A percentile compares a stretch with the other conserved stretches of the same genome.
Evolutionary conservation across 2,329 filamentous ascomycete species (phyloP).

Genomic region (Aureobasidium sp.): DNA sequence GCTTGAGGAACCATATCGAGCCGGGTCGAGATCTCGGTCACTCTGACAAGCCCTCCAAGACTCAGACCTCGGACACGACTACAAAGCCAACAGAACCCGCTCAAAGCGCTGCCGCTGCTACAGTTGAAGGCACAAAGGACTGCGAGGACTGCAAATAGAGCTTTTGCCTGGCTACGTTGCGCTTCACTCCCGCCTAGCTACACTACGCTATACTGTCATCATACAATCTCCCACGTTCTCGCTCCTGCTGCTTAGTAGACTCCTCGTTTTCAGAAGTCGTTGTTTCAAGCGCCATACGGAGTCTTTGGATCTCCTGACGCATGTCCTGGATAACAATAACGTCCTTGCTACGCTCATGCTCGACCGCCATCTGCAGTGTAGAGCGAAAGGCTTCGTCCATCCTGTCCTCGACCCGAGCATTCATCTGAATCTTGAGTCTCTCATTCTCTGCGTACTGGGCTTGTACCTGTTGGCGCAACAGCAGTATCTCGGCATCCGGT

Average conservation of each 20-base stretch:
- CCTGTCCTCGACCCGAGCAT: not conserved
- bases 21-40: constrained; percentile 73
- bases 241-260: not conserved
- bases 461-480: constrained; percentile 17
- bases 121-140: not conserved
- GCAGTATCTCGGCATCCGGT: constrained; percentile 14
- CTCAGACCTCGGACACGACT: not conserved
- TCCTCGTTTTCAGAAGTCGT: not conserved
- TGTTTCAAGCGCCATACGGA: not conserved
- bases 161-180: not conserved
- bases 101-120: not conserved
- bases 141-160: constrained; percentile 12
- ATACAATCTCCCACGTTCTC: not conserved
- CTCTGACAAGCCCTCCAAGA: constrained; percentile 32
- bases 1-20: constrained; percentile 73
- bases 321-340: constrained; percentile 15
- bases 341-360: constrained; percentile 19
- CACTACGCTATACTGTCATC: not conserved
- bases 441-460: constrained; percentile 15
- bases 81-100: not conserved
- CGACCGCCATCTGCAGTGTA: constrained; percentile 19
- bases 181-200: not conserved
- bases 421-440: not conserved
- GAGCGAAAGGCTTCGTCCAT: constrained; percentile 12
- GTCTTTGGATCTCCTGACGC: constrained; percentile 13